A percentile compares a stretch with the other conserved stretches of the same genome.
phyloP scores from a whole-genome alignment of 805 yeast genomes.

The Sugiyamaella lignohabitans region DNA sequence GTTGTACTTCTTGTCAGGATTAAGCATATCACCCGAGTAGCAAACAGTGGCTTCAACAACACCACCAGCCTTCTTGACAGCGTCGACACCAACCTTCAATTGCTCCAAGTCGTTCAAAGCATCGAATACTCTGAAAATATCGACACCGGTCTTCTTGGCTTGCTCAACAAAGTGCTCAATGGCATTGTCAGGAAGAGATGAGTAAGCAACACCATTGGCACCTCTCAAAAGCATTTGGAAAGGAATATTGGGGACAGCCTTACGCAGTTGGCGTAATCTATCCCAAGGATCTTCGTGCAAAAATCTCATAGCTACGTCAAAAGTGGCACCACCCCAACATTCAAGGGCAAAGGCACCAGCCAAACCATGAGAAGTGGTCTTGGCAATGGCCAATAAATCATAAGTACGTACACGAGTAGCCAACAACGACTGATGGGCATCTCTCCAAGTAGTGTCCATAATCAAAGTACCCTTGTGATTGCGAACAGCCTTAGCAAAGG shows the following conservation, averaged over 20 bases:
- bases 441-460: slow-evolving; percentile 99
- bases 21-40: slow-evolving; percentile 98
- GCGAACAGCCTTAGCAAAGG: slow-evolving; percentile 84
- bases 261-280: slow-evolving; percentile 80
- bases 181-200: slow-evolving; percentile 96
- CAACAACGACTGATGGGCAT: slow-evolving; percentile 94
- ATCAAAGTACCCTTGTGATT: slow-evolving; percentile 76
- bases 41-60: slow-evolving; percentile 98
- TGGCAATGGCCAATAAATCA: slow-evolving; percentile 87
- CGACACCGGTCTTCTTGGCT: slow-evolving; percentile 95
- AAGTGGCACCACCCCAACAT: slow-evolving; percentile 99
- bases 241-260: slow-evolving; percentile 93
- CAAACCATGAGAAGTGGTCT: slow-evolving; percentile 85
- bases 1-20: slow-evolving; percentile 93
- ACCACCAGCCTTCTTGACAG: slow-evolving; percentile 97
- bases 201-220: slow-evolving; percentile 98
- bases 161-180: slow-evolving; percentile 93
- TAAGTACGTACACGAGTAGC: slow-evolving; percentile 97
- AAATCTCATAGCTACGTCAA: slow-evolving; percentile 98
- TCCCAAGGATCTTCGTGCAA: slow-evolving; percentile 99
- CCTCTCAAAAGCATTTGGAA: slow-evolving; percentile 99
- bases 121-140: slow-evolving; percentile 95
- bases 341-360: slow-evolving; percentile 90
- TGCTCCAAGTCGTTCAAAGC: slow-evolving; percentile 96
- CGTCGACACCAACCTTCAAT: slow-evolving; percentile 94